These are phyloP conservation scores for Nematocida displodere DNA, from an alignment of 371 early-diverging fungal genomes.

Conservation along the genomic window DNA sequence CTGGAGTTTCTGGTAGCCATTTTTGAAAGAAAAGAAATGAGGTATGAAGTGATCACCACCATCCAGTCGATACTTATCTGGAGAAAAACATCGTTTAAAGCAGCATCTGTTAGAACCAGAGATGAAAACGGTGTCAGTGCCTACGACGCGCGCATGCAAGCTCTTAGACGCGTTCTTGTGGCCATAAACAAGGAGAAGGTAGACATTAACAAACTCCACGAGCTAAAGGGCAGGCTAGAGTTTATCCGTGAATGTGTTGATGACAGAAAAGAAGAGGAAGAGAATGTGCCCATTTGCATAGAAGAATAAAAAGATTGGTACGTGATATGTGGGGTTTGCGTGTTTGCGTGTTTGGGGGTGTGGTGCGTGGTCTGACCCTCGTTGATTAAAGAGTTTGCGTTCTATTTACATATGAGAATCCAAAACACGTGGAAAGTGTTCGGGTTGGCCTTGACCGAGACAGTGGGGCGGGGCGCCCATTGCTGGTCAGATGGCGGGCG, in stretches of 20 bases:
- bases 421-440: too few species aligned
- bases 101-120: neutral
- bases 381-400: too few species aligned
- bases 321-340: too few species aligned
- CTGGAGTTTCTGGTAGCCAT: slow-evolving; percentile 27
- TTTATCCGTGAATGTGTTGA: slow-evolving; percentile 24
- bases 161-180: slow-evolving; percentile 16
- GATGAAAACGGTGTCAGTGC: neutral
- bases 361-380: too few species aligned
- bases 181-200: slow-evolving; percentile 40
- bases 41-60: slow-evolving; percentile 11
- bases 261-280: slow-evolving; percentile 20
- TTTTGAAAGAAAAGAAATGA: slow-evolving; percentile 47
- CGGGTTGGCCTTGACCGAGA: too few species aligned
- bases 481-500: too few species aligned
- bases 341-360: too few species aligned
- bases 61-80: slow-evolving; percentile 18
- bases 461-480: too few species aligned
- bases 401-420: too few species aligned
- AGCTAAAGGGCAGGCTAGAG: slow-evolving; percentile 22
- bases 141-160: neutral
- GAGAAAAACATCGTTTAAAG: slow-evolving; percentile 29
- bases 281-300: slow-evolving; percentile 46
- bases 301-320: slow-evolving; percentile 46
- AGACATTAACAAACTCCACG: slow-evolving; percentile 47